These are phyloP conservation scores for Globisporangium recalcitrans DNA, from an alignment of 352 stramenopile species.

Conservation along the genomic window DNA sequence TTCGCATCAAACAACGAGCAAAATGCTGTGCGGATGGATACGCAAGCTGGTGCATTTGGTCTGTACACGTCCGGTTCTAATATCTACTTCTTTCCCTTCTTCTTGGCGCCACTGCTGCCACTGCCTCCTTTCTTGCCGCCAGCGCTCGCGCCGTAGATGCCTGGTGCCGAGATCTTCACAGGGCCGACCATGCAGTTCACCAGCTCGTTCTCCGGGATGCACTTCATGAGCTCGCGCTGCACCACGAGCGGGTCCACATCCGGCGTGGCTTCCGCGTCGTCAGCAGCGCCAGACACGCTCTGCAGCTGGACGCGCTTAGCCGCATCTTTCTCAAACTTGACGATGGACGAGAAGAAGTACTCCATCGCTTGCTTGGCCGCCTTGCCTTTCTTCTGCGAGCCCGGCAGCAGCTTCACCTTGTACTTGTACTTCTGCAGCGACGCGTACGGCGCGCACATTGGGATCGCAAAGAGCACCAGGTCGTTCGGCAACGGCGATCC, in stretches of 20 bases:
- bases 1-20: too few species aligned
- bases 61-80: background rate
- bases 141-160: slow-evolving; percentile 32
- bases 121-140: slow-evolving; percentile 34
- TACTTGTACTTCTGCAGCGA: slow-evolving; percentile 88
- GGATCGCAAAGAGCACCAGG: slow-evolving; percentile 85
- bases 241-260: slow-evolving; percentile 60
- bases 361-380: slow-evolving; percentile 85
- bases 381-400: slow-evolving; percentile 89
- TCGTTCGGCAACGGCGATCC: slow-evolving; percentile 74
- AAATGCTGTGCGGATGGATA: too few species aligned
- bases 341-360: slow-evolving; percentile 66
- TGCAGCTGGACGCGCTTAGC: slow-evolving; percentile 11
- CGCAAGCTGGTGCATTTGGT: background rate
- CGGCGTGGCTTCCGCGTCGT: slow-evolving; percentile 32
- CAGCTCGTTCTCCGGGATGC: slow-evolving; percentile 84
- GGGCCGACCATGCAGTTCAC: slow-evolving; percentile 89
- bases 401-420: slow-evolving; percentile 90
- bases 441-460: slow-evolving; percentile 89
- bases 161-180: slow-evolving; percentile 84
- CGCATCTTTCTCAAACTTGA: slow-evolving; percentile 63
- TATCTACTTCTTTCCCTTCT: slow-evolving; percentile 27
- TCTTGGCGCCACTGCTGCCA: slow-evolving; percentile 12
- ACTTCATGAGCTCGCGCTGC: slow-evolving; percentile 88
- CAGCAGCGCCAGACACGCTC: slow-evolving; percentile 2